Evolutionary conservation across 169 alveolate species (phyloP).

Genomic region (Babesia bovis): DNA sequence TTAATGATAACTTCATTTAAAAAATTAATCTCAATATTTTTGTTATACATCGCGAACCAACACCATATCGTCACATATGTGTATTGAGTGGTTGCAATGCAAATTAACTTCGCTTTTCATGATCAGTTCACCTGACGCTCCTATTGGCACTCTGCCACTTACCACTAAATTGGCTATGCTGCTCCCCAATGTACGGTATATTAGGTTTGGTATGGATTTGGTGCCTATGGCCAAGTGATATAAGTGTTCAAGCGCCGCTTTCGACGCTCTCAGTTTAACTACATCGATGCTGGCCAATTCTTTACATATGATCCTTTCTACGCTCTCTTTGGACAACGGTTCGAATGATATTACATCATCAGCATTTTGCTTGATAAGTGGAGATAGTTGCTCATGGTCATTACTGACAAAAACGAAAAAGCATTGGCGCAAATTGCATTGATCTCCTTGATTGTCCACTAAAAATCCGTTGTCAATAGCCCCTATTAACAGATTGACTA

Average conservation of each 20-base stretch:
- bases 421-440: neutral
- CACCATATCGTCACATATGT: neutral
- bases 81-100: neutral
- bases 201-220: neutral
- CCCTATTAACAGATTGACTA: neutral
- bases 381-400: neutral
- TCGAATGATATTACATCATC: slow-evolving; percentile 6
- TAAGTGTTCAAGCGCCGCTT: slow-evolving; percentile 22
- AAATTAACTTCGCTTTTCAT: neutral
- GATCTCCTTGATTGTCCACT: slow-evolving; percentile 26
- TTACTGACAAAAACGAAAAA: slow-evolving; percentile 1
- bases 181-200: slow-evolving; percentile 3
- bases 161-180: neutral
- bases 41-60: neutral
- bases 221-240: neutral
- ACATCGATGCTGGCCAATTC: neutral
- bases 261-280: slow-evolving; percentile 10
- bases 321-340: neutral
- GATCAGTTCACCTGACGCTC: neutral
- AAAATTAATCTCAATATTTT: neutral
- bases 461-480: slow-evolving; percentile 28
- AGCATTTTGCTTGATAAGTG: neutral
- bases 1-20: neutral
- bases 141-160: neutral
- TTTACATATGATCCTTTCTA: neutral